Base-by-base conservation (phyloP, 306 rosid species). In the Citrullus amarus region DNA sequence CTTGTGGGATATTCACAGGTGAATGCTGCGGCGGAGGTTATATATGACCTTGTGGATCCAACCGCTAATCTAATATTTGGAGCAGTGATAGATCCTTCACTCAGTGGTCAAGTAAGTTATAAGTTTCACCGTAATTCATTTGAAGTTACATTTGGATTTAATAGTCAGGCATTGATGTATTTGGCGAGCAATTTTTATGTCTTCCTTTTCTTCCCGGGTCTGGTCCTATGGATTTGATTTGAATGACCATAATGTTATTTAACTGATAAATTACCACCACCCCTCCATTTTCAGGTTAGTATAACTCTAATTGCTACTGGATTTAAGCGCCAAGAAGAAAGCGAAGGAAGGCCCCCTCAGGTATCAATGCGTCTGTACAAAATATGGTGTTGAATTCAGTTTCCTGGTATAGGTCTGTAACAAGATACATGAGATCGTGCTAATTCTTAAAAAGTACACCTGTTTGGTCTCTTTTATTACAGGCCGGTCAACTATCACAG, bases 11-110 rank as follows among this genome's bases (percentile, higher is more conserved):
- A 72, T 50, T 77, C 82, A 39, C 83, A 95, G 99, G 99, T 95
- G 79, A 95, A 95, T 90, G 97, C 99, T 76, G 99, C 99, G 43
- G 99, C 99, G 17, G 99, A 95, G 87, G 99, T 95, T 78, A 95
- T 95, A 87, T 95, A 95, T 84, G 99, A 95, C 80, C 99, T 95
- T 72, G 99, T 95, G 80, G 99, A 95, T 73, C 99, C 99, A 28
- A 89, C 97, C 78, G 99, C 97, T 74, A 92, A 95, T 84, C 85
- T 92, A 72, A 95, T 95, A 80, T 95, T 95, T 78, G 99, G 99
- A 86, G 97, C 99, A 76, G 99, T 95, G 79, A 89, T 93, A 84
- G 99, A 95, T 90, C 97, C 99, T 78, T 91, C 99, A 0, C 91
- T 95, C 55, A 92, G 91, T 67, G 99, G 99, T 82, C 99, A 95